Base-by-base conservation (phyloP, 352 stramenopile genomes). In the Pythium rhizo-oryzae region DNA sequence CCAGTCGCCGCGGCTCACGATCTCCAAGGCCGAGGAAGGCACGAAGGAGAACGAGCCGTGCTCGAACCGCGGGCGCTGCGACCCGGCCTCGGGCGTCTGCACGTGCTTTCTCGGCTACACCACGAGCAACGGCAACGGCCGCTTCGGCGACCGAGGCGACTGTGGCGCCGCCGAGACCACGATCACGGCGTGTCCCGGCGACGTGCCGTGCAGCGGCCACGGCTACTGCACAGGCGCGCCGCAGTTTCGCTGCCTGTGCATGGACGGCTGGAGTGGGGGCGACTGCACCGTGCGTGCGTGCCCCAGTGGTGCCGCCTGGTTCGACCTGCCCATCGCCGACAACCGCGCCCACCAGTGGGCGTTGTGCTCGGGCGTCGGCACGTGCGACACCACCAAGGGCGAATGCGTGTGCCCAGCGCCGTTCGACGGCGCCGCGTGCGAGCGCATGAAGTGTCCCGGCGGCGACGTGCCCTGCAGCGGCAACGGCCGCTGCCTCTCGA, bases 41-140 rank as follows among this genome's bases (percentile, higher is more conserved):
- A 94, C 91, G 6, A 98, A 98, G 69, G 94, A 98, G 72, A 94
- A 97, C 70, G 87, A 92, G 30, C 56, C 82, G 47, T 94, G 86
- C 51, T 84, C 83, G 24, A 93, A 93, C 65, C 84, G 86, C 35
- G 86, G 84, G 9, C 70, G 57, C 21, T 94, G 86, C 67, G 84
- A 93, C 72, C 77, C 84, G 50, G 80, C 71, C 28, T 89, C 81
- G 19, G 94, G 92, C 44, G 75, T 95, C 28, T 98, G 94, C 68
- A 80, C 67, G 8, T 98, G 94, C 72, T 97, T 86, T 75, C 52
- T 69, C 8, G 84, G 81, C 11, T 98, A 87, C 66, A 94, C 81
- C 15, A 96, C 84, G 18, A 93, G 84, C 57, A 71, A 81, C 24
- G 84, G 86, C 57, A 65, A 77, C 33, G 86, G 84, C 0, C 60